These are phyloP conservation scores for Aspergillus sclerotialis DNA, from an alignment of 2,329 filamentous ascomycete genomes.

Conservation along the genomic window DNA sequence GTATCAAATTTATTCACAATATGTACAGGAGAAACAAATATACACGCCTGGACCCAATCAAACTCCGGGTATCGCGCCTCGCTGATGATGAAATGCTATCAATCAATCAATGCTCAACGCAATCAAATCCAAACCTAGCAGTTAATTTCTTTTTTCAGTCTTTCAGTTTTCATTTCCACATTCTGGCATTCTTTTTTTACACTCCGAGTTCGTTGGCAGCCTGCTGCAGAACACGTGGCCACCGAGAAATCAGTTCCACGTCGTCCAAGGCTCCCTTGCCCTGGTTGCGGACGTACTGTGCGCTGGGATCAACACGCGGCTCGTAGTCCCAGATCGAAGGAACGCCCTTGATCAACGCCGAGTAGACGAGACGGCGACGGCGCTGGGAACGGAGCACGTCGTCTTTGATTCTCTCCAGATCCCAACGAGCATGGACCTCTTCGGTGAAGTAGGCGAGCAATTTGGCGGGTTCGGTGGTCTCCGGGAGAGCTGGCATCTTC, in stretches of 20 bases:
- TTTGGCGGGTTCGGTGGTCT: constrained; percentile 27
- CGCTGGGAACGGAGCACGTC: constrained; percentile 73
- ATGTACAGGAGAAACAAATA: neutral
- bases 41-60: too few relatives aligned
- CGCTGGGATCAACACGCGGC: constrained; percentile 46
- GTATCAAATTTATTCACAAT: neutral
- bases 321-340: constrained; percentile 84
- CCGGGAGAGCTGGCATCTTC: constrained; percentile 25
- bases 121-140: too few relatives aligned
- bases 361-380: constrained; percentile 70
- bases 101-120: too few relatives aligned
- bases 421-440: constrained; percentile 71
- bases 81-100: constrained; percentile 1
- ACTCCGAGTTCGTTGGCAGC: constrained; percentile 20
- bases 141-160: too few relatives aligned
- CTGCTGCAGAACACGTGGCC: constrained; percentile 32
- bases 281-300: constrained; percentile 67
- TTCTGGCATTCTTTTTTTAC: neutral
- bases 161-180: too few relatives aligned
- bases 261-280: constrained; percentile 36
- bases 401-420: constrained; percentile 69
- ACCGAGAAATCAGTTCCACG: constrained; percentile 35
- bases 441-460: constrained; percentile 61
- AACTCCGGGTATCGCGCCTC: constrained; percentile 1
- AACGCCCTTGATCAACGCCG: constrained; percentile 65